Evolutionary conservation across 2,329 filamentous ascomycete species (phyloP).

Genomic region (Calycina herbarum): DNA sequence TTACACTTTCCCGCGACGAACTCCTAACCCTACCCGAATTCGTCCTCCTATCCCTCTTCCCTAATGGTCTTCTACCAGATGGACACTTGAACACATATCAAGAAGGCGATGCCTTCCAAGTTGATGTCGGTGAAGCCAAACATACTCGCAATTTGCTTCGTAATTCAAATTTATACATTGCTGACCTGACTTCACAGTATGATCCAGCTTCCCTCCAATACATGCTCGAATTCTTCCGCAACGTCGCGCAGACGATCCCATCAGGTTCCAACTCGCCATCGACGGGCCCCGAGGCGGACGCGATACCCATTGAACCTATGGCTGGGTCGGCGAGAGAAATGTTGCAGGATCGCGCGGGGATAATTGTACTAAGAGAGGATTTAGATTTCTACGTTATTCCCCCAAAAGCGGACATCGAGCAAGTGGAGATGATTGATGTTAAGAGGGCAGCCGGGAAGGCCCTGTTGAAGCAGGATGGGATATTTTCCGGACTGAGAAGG

Average conservation of each 20-base stretch:
- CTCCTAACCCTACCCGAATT: conserved; percentile 95
- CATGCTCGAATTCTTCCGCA: conserved; percentile 98
- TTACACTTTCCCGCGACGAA: conserved; percentile 92
- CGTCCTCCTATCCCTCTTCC: conserved; percentile 94
- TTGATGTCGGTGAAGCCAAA: conserved; percentile 74
- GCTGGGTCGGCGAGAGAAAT: conserved; percentile 70
- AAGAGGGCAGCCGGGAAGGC: conserved; percentile 88
- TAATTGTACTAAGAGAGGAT: conserved; percentile 94
- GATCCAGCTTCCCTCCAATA: conserved; percentile 95
- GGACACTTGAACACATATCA: conserved; percentile 92
- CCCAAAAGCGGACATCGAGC: conserved; percentile 77
- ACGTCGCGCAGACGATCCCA: conserved; percentile 94
- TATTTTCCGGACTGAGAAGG: conserved; percentile 92
- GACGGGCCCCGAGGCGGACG: conserved; percentile 63
- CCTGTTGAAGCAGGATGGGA: conserved; percentile 86
- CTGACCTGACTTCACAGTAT: conserved; percentile 66
- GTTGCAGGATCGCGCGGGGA: conserved; percentile 85
- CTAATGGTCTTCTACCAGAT: conserved; percentile 96
- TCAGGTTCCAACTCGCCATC: conserved; percentile 67
- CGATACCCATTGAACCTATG: conserved; percentile 70
- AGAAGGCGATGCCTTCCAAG: conserved; percentile 91
- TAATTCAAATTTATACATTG: conserved; percentile 44
- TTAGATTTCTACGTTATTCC: conserved; percentile 98
- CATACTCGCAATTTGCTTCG: conserved; percentile 35
- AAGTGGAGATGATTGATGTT: conserved; percentile 90